phyloP scores from a whole-genome alignment of 345 rosid genomes.

The Kandelia obovata region DNA sequence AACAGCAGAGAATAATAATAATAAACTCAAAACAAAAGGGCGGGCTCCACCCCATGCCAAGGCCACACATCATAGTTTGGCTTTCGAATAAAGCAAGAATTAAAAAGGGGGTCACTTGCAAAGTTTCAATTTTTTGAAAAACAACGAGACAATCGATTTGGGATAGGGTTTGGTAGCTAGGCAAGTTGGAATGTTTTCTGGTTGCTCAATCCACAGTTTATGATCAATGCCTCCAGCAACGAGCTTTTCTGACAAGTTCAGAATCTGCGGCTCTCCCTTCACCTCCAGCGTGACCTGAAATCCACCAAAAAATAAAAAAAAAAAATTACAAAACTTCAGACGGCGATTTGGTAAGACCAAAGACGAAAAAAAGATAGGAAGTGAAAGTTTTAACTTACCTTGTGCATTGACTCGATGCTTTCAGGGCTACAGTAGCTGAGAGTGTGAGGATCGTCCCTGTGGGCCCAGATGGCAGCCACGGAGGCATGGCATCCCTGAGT shows the following conservation, averaged over 20 bases:
- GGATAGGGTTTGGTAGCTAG: slow-evolving; percentile 78
- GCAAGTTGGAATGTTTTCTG: slow-evolving; percentile 87
- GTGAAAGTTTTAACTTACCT: slow-evolving; percentile 30
- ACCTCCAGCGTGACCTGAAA: slow-evolving; percentile 90
- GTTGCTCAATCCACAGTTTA: slow-evolving; percentile 85
- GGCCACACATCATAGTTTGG: neutral
- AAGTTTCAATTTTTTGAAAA: slow-evolving; percentile 73
- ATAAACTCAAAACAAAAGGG: too few relatives aligned
- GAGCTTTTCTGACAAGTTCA: slow-evolving; percentile 75
- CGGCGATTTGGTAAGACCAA: neutral
- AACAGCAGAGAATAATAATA: too few relatives aligned
- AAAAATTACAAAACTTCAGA: neutral
- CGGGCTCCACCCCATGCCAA: too few relatives aligned
- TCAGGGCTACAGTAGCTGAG: slow-evolving; percentile 62
- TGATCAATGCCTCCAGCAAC: slow-evolving; percentile 58
- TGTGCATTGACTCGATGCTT: slow-evolving; percentile 76
- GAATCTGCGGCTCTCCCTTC: slow-evolving; percentile 75
- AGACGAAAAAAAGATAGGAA: too few relatives aligned
- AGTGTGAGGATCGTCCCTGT: slow-evolving; percentile 62
- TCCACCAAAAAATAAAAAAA: neutral
- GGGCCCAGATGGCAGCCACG: slow-evolving; percentile 69
- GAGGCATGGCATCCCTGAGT: slow-evolving; percentile 98
- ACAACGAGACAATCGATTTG: slow-evolving; percentile 48
- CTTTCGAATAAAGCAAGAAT: neutral
- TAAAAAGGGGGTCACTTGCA: slow-evolving; percentile 42